Base-by-base conservation (phyloP, 176 grass and related monocot genomes). In the Pontederia crassipes region DNA sequence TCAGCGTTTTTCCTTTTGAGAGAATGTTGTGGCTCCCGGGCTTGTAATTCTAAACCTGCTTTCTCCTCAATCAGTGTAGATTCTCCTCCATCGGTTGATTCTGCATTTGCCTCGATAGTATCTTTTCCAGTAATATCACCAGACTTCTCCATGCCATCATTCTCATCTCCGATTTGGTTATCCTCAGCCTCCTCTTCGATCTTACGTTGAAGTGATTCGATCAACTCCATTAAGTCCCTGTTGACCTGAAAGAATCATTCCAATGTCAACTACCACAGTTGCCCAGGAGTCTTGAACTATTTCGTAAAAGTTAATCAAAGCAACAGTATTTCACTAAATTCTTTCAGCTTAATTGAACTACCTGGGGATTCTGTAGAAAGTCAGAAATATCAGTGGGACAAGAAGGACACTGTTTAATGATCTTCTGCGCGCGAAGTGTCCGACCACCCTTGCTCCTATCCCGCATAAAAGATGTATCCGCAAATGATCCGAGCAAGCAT, bases 301-400 rank as follows among this genome's bases (percentile, higher is more conserved):
- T 24, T 24, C 1, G 20, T 24, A 24, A 24, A 24, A 24, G 1
- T 24, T 24, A 24, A 24, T 24, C 20, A 24, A 2, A 40, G 6
- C 32, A 61, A 12, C 28, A 65, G 47, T 12, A 65, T 15, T 65
- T 32, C 66, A 12, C 20, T 27, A 6, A 4, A 17, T 56, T 15
- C 47, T 45, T 28, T 24, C 4, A 48, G n/a, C 40, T 72, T 27
- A 14, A 58, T 8, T 46, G 24, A 47, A 52, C 46, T 74, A 92
- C 93, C 70, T 98, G 87, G 1, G 93, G 87, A 67, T 83, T 98
- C 65, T 83, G 67, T 61, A 98, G 27, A 68, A 89, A 98, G 49
- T 98, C 87, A 58, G 81, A 88, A 3, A 98, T 98, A 26, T 98
- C 93, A 70, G 68, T 83, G 12, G 87, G 74, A 53, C 93, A 98